These are phyloP conservation scores for Antarctomyces pellizariae DNA, from an alignment of 495 filamentous ascomycete species.

Conservation along the genomic window DNA sequence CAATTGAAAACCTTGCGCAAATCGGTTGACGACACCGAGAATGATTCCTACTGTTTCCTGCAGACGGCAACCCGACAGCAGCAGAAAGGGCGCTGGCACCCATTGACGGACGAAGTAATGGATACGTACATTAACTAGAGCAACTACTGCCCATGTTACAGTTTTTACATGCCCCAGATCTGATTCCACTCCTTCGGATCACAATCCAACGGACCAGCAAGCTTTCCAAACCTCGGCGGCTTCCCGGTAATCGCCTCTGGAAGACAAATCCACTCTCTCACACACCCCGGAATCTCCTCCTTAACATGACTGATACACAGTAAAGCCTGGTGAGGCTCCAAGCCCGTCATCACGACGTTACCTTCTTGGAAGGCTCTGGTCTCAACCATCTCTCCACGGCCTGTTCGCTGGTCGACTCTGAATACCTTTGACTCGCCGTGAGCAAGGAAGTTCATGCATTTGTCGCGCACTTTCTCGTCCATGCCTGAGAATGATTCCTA, in stretches of 20 bases:
- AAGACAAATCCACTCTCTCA: slow-evolving; percentile 61
- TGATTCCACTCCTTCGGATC: slow-evolving; percentile 29
- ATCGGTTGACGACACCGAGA: too few species aligned
- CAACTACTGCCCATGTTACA: too few species aligned
- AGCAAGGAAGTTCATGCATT: slow-evolving; percentile 57
- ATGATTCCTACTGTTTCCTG: too few species aligned
- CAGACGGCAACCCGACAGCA: too few species aligned
- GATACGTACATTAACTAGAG: too few species aligned
- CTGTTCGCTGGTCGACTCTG: slow-evolving; percentile 3
- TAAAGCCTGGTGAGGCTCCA: slow-evolving; percentile 48
- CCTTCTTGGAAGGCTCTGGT: slow-evolving; percentile 17
- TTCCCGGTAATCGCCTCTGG: slow-evolving; percentile 34
- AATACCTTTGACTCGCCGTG: slow-evolving; percentile 26
- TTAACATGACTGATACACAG: slow-evolving; percentile 74
- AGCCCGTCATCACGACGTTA: slow-evolving; percentile 22
- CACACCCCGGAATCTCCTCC: slow-evolving; percentile 65
- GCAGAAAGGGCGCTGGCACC: too few species aligned
- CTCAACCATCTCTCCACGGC: slow-evolving; percentile 15
- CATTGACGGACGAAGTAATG: too few species aligned
- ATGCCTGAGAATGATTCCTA: slow-evolving; percentile 88
- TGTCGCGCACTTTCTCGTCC: slow-evolving; percentile 57
- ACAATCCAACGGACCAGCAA: slow-evolving; percentile 29
- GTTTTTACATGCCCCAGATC: slow-evolving; percentile 30
- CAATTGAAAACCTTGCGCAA: too few species aligned
- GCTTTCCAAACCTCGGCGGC: slow-evolving; percentile 30